Conservation (phyloP, 192 early-diverging fungal species). For the Hyaloraphidium curvatum region DNA sequence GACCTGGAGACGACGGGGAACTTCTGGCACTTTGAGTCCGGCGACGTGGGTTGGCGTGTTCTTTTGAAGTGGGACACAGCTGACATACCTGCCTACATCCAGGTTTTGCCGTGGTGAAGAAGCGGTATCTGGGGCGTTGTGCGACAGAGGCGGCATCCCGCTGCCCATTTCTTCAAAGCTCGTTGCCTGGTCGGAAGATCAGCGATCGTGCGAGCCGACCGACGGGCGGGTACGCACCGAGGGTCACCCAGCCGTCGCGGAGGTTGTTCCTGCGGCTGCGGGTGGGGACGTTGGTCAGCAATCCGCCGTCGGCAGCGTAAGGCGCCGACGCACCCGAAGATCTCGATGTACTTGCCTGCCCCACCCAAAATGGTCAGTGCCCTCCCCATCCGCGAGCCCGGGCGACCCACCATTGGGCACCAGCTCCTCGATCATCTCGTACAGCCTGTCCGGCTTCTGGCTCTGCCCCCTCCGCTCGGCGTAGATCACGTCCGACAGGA, state of each 20-base stretch:
- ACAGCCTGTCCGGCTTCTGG: conserved; percentile 91
- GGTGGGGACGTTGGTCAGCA: background rate
- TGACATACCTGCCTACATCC: too few species aligned
- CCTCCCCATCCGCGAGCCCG: background rate
- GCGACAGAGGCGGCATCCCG: too few species aligned
- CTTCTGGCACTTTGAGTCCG: too few species aligned
- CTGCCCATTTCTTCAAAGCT: too few species aligned
- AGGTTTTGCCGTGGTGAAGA: too few species aligned
- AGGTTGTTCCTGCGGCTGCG: conserved; percentile 82
- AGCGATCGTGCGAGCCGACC: too few species aligned
- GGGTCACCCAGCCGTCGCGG: conserved; percentile 88
- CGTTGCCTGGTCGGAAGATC: too few species aligned
- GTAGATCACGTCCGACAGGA: conserved; percentile 79
- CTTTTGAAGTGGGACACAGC: too few species aligned
- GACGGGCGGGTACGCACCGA: too few species aligned
- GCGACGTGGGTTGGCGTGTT: too few species aligned
- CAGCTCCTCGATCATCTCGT: conserved; percentile 85
- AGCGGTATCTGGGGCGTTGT: too few species aligned
- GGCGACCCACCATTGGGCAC: conserved; percentile 49
- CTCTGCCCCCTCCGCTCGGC: conserved; percentile 84
- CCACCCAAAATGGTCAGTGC: background rate
- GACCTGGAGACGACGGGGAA: too few species aligned
- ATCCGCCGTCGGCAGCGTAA: background rate
- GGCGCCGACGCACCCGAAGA: conserved; percentile 28
- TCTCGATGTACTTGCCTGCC: conserved; percentile 74